Evolutionary conservation across 2,329 filamentous ascomycete species (phyloP).

Genomic region (Fusarium subtropicale): DNA sequence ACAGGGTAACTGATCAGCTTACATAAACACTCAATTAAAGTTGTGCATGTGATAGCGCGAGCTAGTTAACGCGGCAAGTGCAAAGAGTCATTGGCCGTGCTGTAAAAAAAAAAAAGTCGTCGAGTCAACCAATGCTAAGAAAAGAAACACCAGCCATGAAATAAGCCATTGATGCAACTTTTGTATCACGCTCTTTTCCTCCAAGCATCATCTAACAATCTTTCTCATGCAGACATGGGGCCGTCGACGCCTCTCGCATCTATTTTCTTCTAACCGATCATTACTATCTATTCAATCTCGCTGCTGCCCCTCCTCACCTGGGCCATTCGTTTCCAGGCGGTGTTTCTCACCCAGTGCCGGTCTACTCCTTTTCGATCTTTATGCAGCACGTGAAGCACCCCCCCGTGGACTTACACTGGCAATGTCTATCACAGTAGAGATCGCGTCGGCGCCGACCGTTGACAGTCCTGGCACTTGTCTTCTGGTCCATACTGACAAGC

Average conservation of each 20-base stretch:
- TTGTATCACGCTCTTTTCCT: conserved; percentile 3
- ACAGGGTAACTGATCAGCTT: conserved; percentile 10
- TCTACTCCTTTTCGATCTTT: no score
- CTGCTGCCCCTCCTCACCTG: not conserved
- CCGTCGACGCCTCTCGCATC: conserved; percentile 33
- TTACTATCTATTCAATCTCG: not conserved
- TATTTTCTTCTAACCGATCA: conserved; percentile 28
- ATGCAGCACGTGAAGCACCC: no score
- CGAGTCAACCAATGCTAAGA: not conserved
- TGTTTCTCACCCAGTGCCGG: not conserved
- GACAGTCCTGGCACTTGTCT: conserved; percentile 87
- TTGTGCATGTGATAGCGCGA: conserved; percentile 33
- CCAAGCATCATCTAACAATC: not conserved
- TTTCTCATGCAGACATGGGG: conserved; percentile 50
- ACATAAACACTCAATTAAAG: conserved; percentile 4
- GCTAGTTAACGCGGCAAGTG: conserved; percentile 29
- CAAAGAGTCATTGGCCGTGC: conserved; percentile 35
- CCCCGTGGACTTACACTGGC: not conserved
- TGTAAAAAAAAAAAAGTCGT: conserved; percentile 34
- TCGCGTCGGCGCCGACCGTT: conserved; percentile 84
- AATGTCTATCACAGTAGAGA: conserved; percentile 81
- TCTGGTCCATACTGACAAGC: conserved; percentile 81
- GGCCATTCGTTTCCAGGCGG: conserved; percentile 9
- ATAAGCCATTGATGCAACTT: conserved; percentile 6
- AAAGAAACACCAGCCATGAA: conserved; percentile 14